Conservation (phyloP, 2,329 filamentous ascomycete genomes). For the Ophiostoma ips region DNA sequence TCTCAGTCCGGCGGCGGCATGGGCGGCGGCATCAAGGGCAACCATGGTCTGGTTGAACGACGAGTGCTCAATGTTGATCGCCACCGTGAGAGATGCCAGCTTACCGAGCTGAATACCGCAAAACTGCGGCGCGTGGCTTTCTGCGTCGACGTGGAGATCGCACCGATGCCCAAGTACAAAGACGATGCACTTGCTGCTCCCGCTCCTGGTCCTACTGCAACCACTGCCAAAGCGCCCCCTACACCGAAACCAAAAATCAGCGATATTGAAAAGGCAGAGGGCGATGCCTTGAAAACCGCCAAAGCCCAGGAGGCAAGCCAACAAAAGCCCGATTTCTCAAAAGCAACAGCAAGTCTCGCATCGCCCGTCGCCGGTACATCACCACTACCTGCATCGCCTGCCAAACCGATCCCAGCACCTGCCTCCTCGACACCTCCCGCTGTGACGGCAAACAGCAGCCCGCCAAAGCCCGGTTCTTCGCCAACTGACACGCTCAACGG, state of each 20-base stretch:
- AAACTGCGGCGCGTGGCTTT: constrained; percentile 85
- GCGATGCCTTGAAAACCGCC: constrained; percentile 56
- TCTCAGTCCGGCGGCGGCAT: constrained; percentile 46
- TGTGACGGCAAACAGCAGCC: background rate
- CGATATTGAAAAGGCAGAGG: constrained; percentile 52
- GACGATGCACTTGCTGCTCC: constrained; percentile 37
- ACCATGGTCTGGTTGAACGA: constrained; percentile 64
- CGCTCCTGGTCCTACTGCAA: constrained; percentile 22
- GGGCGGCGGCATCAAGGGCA: constrained; percentile 30
- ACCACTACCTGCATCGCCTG: background rate
- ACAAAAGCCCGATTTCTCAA: background rate
- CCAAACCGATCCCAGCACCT: constrained; percentile 16
- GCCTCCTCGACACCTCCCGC: constrained; percentile 12
- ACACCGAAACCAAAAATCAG: background rate
- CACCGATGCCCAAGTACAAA: constrained; percentile 65
- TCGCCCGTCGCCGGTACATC: background rate
- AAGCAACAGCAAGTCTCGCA: background rate
- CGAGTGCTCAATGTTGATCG: constrained; percentile 74
- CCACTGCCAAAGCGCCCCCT: constrained; percentile 34
- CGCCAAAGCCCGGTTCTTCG: background rate
- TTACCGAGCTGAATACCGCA: constrained; percentile 63
- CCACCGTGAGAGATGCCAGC: constrained; percentile 62
- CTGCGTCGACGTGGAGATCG: constrained; percentile 94
- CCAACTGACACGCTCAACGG: constrained; percentile 13
- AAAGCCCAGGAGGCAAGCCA: constrained; percentile 25